Percentiles rank a stretch among this genome's conserved stretches.
Conservation (phyloP, 2,329 filamentous ascomycete species). For the Diaporthe humulicola region DNA sequence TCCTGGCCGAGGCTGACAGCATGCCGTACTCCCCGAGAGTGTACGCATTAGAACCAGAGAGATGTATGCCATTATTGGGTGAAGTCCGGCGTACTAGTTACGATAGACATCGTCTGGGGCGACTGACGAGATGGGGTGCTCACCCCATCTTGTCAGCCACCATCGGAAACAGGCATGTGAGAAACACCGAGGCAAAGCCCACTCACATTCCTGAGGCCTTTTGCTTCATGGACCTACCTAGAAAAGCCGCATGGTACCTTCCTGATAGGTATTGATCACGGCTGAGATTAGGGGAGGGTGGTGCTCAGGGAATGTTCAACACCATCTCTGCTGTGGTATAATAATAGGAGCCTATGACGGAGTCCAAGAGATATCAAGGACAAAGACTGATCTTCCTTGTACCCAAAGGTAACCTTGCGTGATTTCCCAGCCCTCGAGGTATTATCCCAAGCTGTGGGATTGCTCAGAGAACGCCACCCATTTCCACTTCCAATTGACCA, state of each 20-base stretch:
- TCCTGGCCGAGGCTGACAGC: conserved; percentile 1
- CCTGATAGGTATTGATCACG: background rate
- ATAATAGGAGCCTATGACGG: background rate
- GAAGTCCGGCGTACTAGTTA: background rate
- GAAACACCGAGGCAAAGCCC: background rate
- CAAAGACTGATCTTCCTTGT: background rate
- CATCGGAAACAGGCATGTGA: background rate
- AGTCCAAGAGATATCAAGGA: background rate
- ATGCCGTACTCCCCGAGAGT: conserved; percentile 20
- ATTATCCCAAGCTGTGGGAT: background rate
- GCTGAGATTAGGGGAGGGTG: background rate
- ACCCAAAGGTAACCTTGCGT: background rate
- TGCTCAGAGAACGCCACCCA: background rate
- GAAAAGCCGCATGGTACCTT: background rate
- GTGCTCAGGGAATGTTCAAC: background rate
- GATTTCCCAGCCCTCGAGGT: background rate
- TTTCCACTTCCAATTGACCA: background rate
- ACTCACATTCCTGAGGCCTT: background rate
- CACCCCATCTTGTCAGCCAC: conserved; percentile 15
- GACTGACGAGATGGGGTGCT: background rate
- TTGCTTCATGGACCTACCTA: background rate
- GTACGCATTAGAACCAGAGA: background rate
- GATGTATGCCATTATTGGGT: background rate
- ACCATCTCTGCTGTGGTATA: background rate
- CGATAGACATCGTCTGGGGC: background rate